A percentile compares a stretch with the other conserved stretches of the same genome.
Evolutionary conservation across 371 early-diverging fungal genomes (phyloP).

Genomic region (Lichtheimia ramosa): DNA sequence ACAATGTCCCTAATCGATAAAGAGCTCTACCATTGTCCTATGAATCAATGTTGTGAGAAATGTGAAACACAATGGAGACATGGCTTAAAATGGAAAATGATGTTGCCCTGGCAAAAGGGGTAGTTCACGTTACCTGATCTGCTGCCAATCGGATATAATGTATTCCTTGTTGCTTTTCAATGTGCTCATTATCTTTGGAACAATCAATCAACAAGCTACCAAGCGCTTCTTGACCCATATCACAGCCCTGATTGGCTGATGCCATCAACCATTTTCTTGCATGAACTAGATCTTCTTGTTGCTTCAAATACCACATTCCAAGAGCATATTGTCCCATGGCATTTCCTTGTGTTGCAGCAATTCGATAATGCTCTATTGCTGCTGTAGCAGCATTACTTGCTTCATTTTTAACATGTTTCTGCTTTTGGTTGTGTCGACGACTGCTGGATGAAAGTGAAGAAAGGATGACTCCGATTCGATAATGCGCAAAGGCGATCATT

Average conservation of each 20-base stretch:
- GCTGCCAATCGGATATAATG: slow-evolving; percentile 16
- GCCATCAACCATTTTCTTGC: slow-evolving; percentile 19
- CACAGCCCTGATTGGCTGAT: slow-evolving; percentile 29
- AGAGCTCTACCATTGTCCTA: slow-evolving; percentile 9
- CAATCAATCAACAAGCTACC: slow-evolving; percentile 36
- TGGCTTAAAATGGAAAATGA: not conserved
- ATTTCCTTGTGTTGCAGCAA: slow-evolving; percentile 21
- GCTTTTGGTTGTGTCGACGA: not conserved
- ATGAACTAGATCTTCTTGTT: not conserved
- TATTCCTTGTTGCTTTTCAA: not conserved
- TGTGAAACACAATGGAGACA: not conserved
- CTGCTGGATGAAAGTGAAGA: no score
- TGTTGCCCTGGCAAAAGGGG: not conserved
- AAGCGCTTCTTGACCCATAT: slow-evolving; percentile 50
- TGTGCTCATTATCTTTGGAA: not conserved
- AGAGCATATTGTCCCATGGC: slow-evolving; percentile 33
- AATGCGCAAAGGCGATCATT: slow-evolving; percentile 11
- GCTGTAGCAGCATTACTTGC: not conserved
- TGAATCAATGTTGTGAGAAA: not conserved
- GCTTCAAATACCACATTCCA: slow-evolving; percentile 25
- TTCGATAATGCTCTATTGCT: not conserved
- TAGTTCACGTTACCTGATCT: slow-evolving; percentile 6
- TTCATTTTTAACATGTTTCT: not conserved
- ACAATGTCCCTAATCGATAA: slow-evolving; percentile 8
- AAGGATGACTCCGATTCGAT: slow-evolving; percentile 2